Evolutionary conservation across 2,329 filamentous ascomycete species (phyloP), one percentile per base, ranked within the genome.

Genomic region (Talaromyces atroroseus): DNA sequence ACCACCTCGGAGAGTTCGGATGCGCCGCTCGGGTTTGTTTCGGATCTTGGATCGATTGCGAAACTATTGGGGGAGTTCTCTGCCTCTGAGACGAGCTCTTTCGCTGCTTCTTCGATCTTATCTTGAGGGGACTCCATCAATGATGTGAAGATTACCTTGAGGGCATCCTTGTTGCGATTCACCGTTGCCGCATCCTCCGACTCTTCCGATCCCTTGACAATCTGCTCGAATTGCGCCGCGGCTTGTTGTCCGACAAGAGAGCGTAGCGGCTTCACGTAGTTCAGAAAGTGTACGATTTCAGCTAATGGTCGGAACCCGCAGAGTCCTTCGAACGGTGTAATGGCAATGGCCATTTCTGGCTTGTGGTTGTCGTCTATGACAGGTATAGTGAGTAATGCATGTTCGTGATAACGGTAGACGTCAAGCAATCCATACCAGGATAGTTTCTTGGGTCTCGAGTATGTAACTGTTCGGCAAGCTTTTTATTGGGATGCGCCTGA

Each of bases 261-360:
- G 49, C 82, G 82, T 52, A 94, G 73, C 1, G 88, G 75, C 34
- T 83, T 78, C 3, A 90, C 80, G 5, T 78, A 81, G 49, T 84
- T 76, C 32, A 95, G 79, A 72, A 97, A 97, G 71, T 95, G 89
- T 0, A 85, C 80, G 60, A 97, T 94, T 74, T 99, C 92, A 5
- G 76, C 79, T 21, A 96, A 78, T 0, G 94, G 94, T 10, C 94
- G 84, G 79, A 99, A 99, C 34, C 94, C 94, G 67, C 94, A 99
- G 34, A 99, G 82, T 0, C 94, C 94, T 70, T 97, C 92, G 63
- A 99, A 99, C 0, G 90, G 87, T 1, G 94, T 97, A 66, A 99
- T 87, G 60, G 94, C 94, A 72, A 99, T 96, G 60, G 94, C 92
- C 94, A 99, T 99, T 76, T 99, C 94, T 34, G 94, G 94, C 77